Evolutionary conservation across 2,329 filamentous ascomycete genomes (phyloP), one percentile per base, ranked within the genome.

Genomic region (Rutstroemia sp.): DNA sequence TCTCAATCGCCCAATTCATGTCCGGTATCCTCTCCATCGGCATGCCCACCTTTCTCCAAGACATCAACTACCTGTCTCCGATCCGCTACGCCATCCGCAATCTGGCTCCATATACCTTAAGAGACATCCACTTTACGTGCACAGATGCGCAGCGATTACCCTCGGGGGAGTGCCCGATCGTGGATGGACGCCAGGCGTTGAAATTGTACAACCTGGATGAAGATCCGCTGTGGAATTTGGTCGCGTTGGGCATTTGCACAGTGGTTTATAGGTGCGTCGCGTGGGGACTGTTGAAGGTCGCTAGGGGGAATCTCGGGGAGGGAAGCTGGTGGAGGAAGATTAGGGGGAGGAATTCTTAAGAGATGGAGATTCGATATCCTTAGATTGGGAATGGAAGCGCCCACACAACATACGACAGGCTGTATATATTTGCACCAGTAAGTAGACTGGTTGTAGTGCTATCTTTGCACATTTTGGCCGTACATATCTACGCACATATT

Each of bases 1-100:
- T 92, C 3, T 84, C 82, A 0, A 79, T 92, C 7, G 83, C 86
- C 0, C 85, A 86, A 63, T 79, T 83, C 65, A 87, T 91, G 78
- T 80, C 80, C 0, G 87, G 87, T 0, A 75, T 90, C 36, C 78
- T 91, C 69, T 87, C 82, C 56, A 83, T 89, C 61, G 73, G 84
- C 63, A 83, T 90, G 73, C 86, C 87, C 1, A 64, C 69, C 3
- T 78, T 89, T 16, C 79, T 90, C 48, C 74, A 82, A 60, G 82
- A 77, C 0, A 77, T 89, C 67, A 91, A 91, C 67, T 84, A 89
- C 67, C 76, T 91, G 48, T 83, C 78, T 1, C 88, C 88, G 0
- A 78, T 89, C 53, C 84, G 87, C 52, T 92, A 89, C 66, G 78
- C 81, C 0, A 76, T 86, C 3, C 81, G 81, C 0, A 86, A 86